Base-by-base conservation (phyloP, 371 early-diverging fungal species). In the Circinella minor region DNA sequence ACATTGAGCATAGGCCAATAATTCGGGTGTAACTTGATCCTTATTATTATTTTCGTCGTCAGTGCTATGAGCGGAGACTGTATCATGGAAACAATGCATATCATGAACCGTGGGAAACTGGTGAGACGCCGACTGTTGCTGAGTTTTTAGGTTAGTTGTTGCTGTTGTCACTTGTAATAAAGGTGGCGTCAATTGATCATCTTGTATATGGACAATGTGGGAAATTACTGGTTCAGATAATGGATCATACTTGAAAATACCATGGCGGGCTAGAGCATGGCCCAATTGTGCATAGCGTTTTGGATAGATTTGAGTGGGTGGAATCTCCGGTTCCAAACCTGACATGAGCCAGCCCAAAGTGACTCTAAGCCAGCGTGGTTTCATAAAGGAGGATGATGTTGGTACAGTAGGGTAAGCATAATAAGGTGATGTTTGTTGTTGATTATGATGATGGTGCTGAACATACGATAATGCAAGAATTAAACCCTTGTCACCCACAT, bases 401-500 rank as follows among this genome's bases (percentile, higher is more conserved):
- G 65, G 55, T 61, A 51, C 70, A 27, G 74, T 43, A n/a, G 60
- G 14, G 61, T 65, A 51, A 6, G 65, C 49, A 15, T 68, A 49
- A 46, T 64, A 69, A 34, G 72, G 43, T 39, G 55, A 62, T 68
- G 20, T 36, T 73, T 46, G 18, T 34, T 37, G 37, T 39, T 13
- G 66, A 55, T 55, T 49, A 4, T 51, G 14, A 14, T 51, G 9
- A 9, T 6, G 43, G 6, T 57, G 61, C n/a, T 68, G 65, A 5
- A 68, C 63, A 36, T 84, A 81, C 4, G 73, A 71, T 55, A 81
- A 57, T 17, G 71, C 60, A 17, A 84, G 59, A 36, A 84, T 75
- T 66, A 84, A 38, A 18, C 76, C 74, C 57, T 75, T 75, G 71
- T 84, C 84, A n/a, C 84, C 84, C 11, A 84, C 73, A 66, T 77